Percentiles rank a stretch among this genome's conserved stretches.
phyloP scores from a whole-genome alignment of 2,329 filamentous ascomycete species.

The Penicillium hesseltinei region DNA sequence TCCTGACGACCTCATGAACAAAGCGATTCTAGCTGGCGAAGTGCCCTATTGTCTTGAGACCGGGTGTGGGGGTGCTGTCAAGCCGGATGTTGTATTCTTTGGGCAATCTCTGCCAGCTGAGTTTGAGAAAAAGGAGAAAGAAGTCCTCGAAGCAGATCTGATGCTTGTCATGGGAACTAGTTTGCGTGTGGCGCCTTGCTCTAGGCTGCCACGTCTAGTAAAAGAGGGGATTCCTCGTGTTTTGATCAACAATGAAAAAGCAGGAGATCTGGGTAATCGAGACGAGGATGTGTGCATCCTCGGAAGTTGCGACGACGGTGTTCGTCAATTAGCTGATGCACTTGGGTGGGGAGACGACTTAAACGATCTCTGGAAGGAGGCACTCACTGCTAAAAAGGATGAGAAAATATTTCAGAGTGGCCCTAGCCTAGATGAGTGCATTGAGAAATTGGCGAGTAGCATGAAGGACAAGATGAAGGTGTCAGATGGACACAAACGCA shows the following conservation, averaged over 20 bases:
- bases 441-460: conserved; percentile 50
- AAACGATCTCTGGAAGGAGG: conserved; percentile 64
- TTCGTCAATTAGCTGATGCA: conserved; percentile 67
- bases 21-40: conserved; percentile 61
- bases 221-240: conserved; percentile 63
- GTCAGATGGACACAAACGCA: conserved; percentile 41
- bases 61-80: conserved; percentile 69
- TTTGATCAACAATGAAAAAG: conserved; percentile 74
- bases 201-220: conserved; percentile 65
- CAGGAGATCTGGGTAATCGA: conserved; percentile 70
- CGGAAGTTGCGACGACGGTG: conserved; percentile 72
- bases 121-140: conserved; percentile 56
- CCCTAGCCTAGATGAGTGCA: conserved; percentile 51
- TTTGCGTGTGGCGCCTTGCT: conserved; percentile 76
- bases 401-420: conserved; percentile 39
- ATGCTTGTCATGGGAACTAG: conserved; percentile 78
- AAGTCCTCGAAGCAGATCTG: conserved; percentile 62
- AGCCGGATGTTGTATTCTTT: conserved; percentile 86
- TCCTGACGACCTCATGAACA: conserved; percentile 66
- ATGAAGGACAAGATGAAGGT: conserved; percentile 49
- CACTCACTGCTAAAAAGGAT: conserved; percentile 59
- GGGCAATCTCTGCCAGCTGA: conserved; percentile 63
- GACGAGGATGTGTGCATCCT: conserved; percentile 74
- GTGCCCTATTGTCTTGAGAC: conserved; percentile 64
- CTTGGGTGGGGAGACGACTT: conserved; percentile 80